Evolutionary conservation across 805 yeast genomes (phyloP), one percentile per base, ranked within the genome.

Genomic region (Priceomyces carsonii): DNA sequence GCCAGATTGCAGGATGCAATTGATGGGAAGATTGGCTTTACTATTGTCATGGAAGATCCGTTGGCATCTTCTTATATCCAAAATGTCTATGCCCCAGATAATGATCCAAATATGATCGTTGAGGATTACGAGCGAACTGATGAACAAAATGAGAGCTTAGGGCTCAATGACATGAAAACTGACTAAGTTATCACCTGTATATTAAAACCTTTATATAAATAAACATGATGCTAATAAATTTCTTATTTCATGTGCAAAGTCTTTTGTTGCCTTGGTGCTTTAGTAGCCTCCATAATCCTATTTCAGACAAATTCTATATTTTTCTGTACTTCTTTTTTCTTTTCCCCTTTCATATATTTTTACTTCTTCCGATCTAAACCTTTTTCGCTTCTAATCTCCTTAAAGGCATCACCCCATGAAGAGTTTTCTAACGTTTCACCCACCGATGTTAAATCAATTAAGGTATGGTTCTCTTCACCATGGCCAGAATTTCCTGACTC

Each of bases 61-160:
- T 66, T 93, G 51, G 96, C 97, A 13, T 83, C 95, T 4, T 88
- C 96, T 0, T 93, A 93, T 55, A 85, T 93, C 44, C 99, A 93
- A 65, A 93, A 93, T 57, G 93, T 91, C n/a, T 93, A 90, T 56
- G 99, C 99, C 22, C 99, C 99, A 18, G 99, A 93, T 64, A 77
- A 78, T 26, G 99, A 93, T 65, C 99, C 99, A 46, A 87, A 91
- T 58, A 93, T 93, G 98, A 72, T 60, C 26, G 77, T 85, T 42
- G 96, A 85, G 63, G 96, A 93, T 39, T 87, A 79, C 49, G 95
- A 88, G 48, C 85, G 99, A 71, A 82, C 95, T 2, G 68, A 71
- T 26, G 84, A 87, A 53, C 95, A 90, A 62, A 89, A 93, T 57
- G 99, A 93, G 55, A 91, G 84, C 27, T 74, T 93, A 45, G 99